Percentiles rank a stretch among this genome's conserved stretches.
Evolutionary conservation across 306 rosid genomes (phyloP).

Genomic region (Fragaria vesca): DNA sequence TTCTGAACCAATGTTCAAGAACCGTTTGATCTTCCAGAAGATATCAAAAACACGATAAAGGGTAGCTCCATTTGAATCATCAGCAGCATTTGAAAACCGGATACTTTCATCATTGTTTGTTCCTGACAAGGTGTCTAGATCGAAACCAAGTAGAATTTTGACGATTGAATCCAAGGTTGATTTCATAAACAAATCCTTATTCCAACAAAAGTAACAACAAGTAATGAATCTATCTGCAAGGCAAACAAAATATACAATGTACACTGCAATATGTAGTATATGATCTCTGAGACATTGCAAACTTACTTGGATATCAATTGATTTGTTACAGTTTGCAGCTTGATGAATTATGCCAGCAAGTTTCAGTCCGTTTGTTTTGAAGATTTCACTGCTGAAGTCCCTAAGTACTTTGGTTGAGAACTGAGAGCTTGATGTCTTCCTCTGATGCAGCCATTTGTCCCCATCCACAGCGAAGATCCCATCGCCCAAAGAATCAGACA

Average conservation of each 20-base stretch:
- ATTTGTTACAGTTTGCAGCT: slow-evolving; percentile 9
- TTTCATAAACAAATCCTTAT: slow-evolving; percentile 9
- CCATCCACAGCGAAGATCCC: slow-evolving; percentile 36
- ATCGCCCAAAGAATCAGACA: slow-evolving; percentile 20
- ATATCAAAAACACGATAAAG: slow-evolving; percentile 25
- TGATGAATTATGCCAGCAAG: slow-evolving; percentile 26
- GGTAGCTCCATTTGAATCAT: slow-evolving; percentile 22
- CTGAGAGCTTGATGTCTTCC: slow-evolving; percentile 35
- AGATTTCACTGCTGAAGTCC: slow-evolving; percentile 1
- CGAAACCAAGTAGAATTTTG: slow-evolving; percentile 17
- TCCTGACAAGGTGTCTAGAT: slow-evolving; percentile 28
- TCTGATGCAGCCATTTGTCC: slow-evolving; percentile 34
- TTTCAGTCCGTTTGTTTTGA: slow-evolving; percentile 23
- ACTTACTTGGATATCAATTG: slow-evolving; percentile 31
- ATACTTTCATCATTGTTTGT: slow-evolving; percentile 21
- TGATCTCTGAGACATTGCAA: no score
- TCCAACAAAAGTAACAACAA: no score
- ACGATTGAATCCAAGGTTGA: slow-evolving; percentile 31
- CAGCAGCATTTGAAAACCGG: slow-evolving; percentile 23
- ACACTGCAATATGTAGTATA: no score
- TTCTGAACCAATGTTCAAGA: slow-evolving; percentile 17
- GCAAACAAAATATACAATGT: no score
- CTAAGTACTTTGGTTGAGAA: slow-evolving; percentile 33
- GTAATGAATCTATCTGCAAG: no score
- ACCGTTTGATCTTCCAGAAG: slow-evolving; percentile 36